A percentile compares a stretch with the other conserved stretches of the same genome.
phyloP scores from a whole-genome alignment of 176 grass and related monocot genomes.

The Dactylis glomerata region DNA sequence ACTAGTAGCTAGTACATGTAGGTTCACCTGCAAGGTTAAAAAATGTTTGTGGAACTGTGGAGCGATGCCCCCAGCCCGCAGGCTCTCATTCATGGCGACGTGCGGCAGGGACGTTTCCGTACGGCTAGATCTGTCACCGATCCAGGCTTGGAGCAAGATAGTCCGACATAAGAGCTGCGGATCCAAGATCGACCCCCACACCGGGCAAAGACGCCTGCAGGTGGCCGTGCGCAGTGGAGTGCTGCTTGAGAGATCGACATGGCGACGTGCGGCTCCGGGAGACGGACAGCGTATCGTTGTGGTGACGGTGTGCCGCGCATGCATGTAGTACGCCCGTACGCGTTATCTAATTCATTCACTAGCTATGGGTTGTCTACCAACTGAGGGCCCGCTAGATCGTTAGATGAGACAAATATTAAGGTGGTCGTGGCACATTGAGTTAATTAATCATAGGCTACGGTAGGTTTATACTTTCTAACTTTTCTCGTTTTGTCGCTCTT shows the following conservation, averaged over 20 bases:
- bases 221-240: background rate
- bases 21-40: too few species aligned
- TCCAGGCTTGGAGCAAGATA: background rate
- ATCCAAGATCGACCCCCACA: background rate
- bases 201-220: background rate
- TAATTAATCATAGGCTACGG: too few species aligned
- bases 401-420: too few species aligned
- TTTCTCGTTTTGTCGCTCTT: too few species aligned
- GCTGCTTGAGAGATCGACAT: background rate
- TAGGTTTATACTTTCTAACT: too few species aligned
- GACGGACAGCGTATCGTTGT: background rate
- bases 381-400: too few species aligned
- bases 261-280: background rate
- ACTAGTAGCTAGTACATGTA: too few species aligned
- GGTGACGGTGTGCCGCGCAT: background rate
- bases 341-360: background rate
- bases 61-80: background rate
- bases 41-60: too few species aligned
- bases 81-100: conserved; percentile 12
- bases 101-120: background rate
- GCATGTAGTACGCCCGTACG: background rate
- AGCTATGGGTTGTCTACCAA: background rate
- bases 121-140: background rate
- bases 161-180: background rate
- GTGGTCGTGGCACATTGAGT: too few species aligned